Base-by-base conservation (phyloP, 805 yeast genomes). In the Hanseniaspora meyeri region DNA sequence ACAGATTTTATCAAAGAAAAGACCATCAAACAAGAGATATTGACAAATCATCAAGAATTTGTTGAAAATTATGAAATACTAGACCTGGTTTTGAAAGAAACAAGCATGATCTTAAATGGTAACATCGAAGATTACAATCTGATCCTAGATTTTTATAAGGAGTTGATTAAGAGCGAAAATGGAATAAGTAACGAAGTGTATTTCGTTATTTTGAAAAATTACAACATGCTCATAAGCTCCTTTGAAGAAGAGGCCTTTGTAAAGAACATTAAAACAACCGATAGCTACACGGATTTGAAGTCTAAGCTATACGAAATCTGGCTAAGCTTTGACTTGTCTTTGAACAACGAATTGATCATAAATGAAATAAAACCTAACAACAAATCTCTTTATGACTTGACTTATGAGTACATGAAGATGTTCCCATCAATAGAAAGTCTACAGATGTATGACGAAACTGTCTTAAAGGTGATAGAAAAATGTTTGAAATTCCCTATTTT, bases 401-500 rank as follows among this genome's bases (percentile, higher is more conserved):
- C 24, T 10, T 31, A 45, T 36, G 55, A 51, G n/a, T 51, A 51
- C 38, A 51, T 51, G 55, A 51, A 51, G 11, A 37, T 43, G 5
- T 51, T 40, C 17, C 49, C 49, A 8, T 43, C 45, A 12, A 36
- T 51, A 17, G 45, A 51, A 20, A 27, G 19, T 8, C 37, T 51
- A 17, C 29, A 34, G 27, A 11, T 34, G 20, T 36, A 34, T 37
- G 31, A 19, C 14, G 49, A 43, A n/a, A 51, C 49, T 8, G 38
- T 31, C 16, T 29, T 51, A 36, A 43, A 29, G n/a, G 38, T 51
- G n/a, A 51, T 51, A 14, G 55, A 51, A 17, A 51, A 51, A 34
- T 51, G 55, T 37, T 24, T 51, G 17, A 51, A 51, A 31, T 51
- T 51, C 27, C 55, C 55, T 20, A 51, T 51, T 4, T 36, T 51